Base-by-base conservation (phyloP, 2,329 filamentous ascomycete genomes). In the Trichoderma semiorbis region DNA sequence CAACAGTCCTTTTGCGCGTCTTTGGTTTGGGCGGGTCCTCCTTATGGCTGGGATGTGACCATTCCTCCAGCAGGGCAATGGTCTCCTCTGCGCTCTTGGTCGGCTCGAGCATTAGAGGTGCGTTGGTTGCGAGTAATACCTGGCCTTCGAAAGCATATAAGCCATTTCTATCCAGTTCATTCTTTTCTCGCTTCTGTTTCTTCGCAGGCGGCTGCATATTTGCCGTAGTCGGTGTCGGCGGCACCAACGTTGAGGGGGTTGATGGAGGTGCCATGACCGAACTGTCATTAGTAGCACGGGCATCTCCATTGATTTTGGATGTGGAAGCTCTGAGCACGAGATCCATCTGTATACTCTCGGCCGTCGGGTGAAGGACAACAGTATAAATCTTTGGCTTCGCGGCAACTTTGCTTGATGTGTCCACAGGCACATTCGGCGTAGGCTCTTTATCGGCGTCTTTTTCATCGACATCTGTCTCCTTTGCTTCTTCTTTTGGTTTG, bases 1-100 rank as follows among this genome's bases (percentile, higher is more conserved):
- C 96, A 21, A 97, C 91, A 0, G 96, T 99, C 74, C 95, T 90
- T 85, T 99, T 98, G 71, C 96, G 88, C 8, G 91, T 91, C 85
- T 97, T 98, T 3, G 94, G 94, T 73, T 92, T 88, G 0, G 96
- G 95, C 11, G 94, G 91, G 57, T 89, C 85, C 64, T 92, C 89
- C 34, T 89, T 88, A 80, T 98, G 93, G 70, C 94, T 89, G 7
- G 94, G 92, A 79, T 97, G 93, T 24, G 89, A 86, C 75, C 95
- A 85, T 21, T 87, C 85, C 34, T 93, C 90, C 3, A 98, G 85
- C 4, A 97, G 85, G 12, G 86, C 85, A 62, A 94, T 91, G 1
- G 90, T 90, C 75, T 94, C 91, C 62, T 90, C 89, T 3, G 88
- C 83, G 74, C 83, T 92, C 75, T 88, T 88, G 1, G 92, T 93